A percentile compares a stretch with the other conserved stretches of the same genome.
phyloP scores from a whole-genome alignment of 2,329 filamentous ascomycete species.

The Ceratocystis ficicola region DNA sequence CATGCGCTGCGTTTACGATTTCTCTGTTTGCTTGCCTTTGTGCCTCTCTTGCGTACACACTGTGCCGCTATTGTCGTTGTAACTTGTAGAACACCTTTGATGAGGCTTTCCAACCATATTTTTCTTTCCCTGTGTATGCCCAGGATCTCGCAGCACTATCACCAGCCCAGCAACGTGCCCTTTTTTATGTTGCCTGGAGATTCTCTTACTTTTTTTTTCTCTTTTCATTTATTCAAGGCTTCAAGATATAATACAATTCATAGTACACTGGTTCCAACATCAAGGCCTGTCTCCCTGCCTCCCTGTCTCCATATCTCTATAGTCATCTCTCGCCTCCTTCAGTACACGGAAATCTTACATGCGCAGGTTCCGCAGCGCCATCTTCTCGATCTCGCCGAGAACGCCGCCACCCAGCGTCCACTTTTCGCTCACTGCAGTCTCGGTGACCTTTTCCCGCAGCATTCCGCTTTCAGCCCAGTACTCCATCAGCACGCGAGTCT shows the following conservation, averaged over 20 bases:
- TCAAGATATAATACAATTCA: slow-evolving; percentile 19
- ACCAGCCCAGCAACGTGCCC: not conserved
- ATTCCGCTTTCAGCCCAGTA: slow-evolving; percentile 86
- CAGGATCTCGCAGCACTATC: too few species aligned
- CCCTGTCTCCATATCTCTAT: not conserved
- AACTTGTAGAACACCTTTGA: not conserved
- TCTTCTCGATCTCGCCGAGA: slow-evolving; percentile 73
- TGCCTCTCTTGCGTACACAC: not conserved
- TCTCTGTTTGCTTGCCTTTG: not conserved
- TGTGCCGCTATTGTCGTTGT: not conserved
- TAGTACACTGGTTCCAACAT: slow-evolving; percentile 15
- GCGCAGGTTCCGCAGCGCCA: slow-evolving; percentile 40
- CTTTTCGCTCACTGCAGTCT: slow-evolving; percentile 61
- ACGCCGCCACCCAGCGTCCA: slow-evolving; percentile 73
- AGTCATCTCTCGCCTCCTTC: not conserved
- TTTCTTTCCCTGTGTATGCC: too few species aligned
- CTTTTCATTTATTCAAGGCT: not conserved
- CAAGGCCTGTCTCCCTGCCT: not conserved
- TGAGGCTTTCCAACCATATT: not conserved
- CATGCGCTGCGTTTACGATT: slow-evolving; percentile 11
- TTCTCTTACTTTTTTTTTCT: not conserved
- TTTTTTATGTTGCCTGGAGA: not conserved
- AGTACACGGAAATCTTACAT: slow-evolving; percentile 28
- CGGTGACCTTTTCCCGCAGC: slow-evolving; percentile 56
- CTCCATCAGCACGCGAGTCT: slow-evolving; percentile 72